Base-by-base conservation (phyloP, 768 basidiomycete species). In the Tricholoma sp. region DNA sequence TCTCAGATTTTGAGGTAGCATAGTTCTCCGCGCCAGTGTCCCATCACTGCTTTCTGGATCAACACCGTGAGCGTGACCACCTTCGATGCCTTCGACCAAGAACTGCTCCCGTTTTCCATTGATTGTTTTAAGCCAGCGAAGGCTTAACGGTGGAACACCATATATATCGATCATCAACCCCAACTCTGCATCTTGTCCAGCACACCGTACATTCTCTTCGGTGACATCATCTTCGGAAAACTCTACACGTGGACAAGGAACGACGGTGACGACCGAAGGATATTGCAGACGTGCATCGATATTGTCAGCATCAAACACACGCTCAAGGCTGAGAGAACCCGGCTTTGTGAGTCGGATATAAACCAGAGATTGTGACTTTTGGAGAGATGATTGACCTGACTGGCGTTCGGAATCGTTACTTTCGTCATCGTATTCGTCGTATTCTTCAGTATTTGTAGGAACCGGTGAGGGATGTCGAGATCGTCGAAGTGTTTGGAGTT, bases 51-150 rank as follows among this genome's bases (percentile, higher is more conserved):
- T 31, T 32, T 54, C 61, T 28, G 28, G 49, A 6, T 59, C 63
- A n/a, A 55, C 59, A 18, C 47, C 42, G 11, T 58, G 33, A 48
- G 52, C 52, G 45, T 76, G 75, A 20, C 78, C 76, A 37, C 79
- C 81, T 67, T 91, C 88, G 50, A 95, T 91, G 8, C 93, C 92
- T 64, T 94, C 92, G 1, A 94, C 90, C 39, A 88, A 72, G 59
- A 89, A 89, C 45, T 80, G 76, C 64, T 94, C 90, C 54, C 78
- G 76, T 58, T 78, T 76, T 10, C 83, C 84, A 55, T 84, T 85
- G 42, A 85, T 73, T 20, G 85, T 82, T 59, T 85, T 83, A 63
- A 82, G 78, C 91, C 91, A 93, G 42, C 82, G 80, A 42, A 94
- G 74, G 63, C 84, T 88, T 62, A 93, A 76, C 10, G 89, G 89